These are phyloP conservation scores for Cadophora sp. DNA, from an alignment of 2,329 filamentous ascomycete genomes.

Conservation along the genomic window DNA sequence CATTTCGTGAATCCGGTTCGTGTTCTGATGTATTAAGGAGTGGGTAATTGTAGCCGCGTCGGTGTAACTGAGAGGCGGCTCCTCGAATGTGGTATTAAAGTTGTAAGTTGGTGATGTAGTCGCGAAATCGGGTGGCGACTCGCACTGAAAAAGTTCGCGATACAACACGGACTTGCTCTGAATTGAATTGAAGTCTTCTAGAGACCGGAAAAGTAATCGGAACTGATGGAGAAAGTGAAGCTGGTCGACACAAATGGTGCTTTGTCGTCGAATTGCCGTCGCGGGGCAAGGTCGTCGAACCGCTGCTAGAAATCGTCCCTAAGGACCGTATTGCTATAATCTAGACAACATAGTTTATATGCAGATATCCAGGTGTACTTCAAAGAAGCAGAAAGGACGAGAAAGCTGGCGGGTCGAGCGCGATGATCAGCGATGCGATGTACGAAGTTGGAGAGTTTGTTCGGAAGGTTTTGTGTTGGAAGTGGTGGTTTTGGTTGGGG, in stretches of 20 bases:
- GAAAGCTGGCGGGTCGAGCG: constrained; percentile 3
- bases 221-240: constrained; percentile 20
- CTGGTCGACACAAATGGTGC: constrained; percentile 16
- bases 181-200: constrained; percentile 17
- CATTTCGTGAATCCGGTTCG: constrained; percentile 38
- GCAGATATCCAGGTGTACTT: constrained; percentile 37
- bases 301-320: constrained; percentile 50
- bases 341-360: constrained; percentile 42
- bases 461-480: background rate
- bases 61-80: background rate
- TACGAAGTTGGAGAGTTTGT: background rate
- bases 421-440: constrained; percentile 6
- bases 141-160: constrained; percentile 24
- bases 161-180: constrained; percentile 21
- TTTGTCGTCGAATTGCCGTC: constrained; percentile 29
- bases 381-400: constrained; percentile 30
- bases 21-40: constrained; percentile 24
- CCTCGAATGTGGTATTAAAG: constrained; percentile 25
- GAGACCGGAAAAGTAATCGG: constrained; percentile 22
- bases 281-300: constrained; percentile 31
- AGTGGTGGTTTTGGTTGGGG: constrained; percentile 7
- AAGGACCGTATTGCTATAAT: constrained; percentile 53
- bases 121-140: constrained; percentile 22
- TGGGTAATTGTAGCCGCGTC: background rate
- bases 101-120: constrained; percentile 17